Conservation (phyloP, 768 basidiomycete species). For the Filobasidium floriforme region DNA sequence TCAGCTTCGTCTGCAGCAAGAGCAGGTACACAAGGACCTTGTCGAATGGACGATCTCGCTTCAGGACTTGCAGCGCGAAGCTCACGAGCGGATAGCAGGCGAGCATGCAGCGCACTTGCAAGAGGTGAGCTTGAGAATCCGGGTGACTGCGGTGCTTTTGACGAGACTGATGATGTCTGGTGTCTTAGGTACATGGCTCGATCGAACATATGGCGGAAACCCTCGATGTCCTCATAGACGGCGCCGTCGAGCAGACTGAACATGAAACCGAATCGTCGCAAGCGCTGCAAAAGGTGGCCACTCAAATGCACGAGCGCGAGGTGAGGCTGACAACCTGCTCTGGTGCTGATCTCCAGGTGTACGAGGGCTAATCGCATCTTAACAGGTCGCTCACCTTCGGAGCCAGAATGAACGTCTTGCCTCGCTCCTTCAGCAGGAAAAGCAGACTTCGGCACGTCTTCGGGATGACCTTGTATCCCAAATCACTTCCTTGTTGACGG, state of each 20-base stretch:
- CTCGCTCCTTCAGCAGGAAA: constrained; percentile 60
- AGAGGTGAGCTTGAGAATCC: constrained; percentile 5
- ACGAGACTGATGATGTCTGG: neutral
- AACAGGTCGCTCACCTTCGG: constrained; percentile 54
- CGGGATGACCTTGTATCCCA: constrained; percentile 68
- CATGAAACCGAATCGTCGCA: constrained; percentile 53
- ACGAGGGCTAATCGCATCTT: neutral
- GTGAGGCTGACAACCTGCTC: constrained; percentile 16
- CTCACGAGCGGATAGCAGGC: neutral
- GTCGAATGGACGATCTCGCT: constrained; percentile 10
- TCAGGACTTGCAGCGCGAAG: constrained; percentile 5
- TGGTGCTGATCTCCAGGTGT: neutral
- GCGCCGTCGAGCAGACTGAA: constrained; percentile 55
- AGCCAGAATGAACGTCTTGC: constrained; percentile 63
- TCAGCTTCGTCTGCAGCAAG: constrained; percentile 4
- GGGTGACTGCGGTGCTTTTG: neutral
- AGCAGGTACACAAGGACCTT: constrained; percentile 11
- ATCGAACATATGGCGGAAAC: constrained; percentile 47
- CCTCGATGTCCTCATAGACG: constrained; percentile 56
- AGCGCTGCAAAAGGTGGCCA: constrained; percentile 49
- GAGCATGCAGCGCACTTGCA: constrained; percentile 12
- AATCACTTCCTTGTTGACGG: constrained; percentile 63
- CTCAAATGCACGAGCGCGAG: constrained; percentile 30
- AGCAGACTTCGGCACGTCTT: constrained; percentile 58
- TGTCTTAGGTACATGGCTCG: constrained; percentile 16